A percentile compares a stretch with the other conserved stretches of the same genome.
phyloP scores from a whole-genome alignment of 73 alveolate species.

The Loxodes magnus region DNA sequence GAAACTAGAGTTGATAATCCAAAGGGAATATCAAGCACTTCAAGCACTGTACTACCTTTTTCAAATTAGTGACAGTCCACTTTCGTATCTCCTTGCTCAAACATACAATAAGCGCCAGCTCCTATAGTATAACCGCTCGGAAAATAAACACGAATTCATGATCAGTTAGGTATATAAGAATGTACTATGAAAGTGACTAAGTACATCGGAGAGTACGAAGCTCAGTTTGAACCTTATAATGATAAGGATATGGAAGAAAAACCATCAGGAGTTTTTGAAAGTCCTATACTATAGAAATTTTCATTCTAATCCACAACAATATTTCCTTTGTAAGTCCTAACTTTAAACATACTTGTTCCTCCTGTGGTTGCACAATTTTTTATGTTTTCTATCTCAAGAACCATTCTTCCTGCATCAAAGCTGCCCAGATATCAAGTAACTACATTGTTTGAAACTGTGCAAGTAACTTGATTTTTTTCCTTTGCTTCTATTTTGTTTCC shows the following conservation, averaged over 20 bases:
- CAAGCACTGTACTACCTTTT: no score
- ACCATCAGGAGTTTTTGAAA: background rate
- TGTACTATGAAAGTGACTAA: background rate
- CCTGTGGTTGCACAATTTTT: conserved; percentile 1
- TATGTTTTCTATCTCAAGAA: background rate
- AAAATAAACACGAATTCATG: conserved; percentile 1
- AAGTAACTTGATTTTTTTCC: background rate
- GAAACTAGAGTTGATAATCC: background rate
- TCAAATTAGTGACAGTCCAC: background rate
- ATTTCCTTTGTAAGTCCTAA: background rate
- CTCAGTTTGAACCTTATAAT: background rate
- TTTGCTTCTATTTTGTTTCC: background rate
- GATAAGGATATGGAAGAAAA: background rate
- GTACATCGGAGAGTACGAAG: conserved; percentile 8
- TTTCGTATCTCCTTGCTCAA: conserved; percentile 4
- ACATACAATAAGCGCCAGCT: background rate
- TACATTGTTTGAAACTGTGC: background rate
- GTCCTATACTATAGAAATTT: conserved; percentile 1
- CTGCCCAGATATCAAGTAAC: background rate
- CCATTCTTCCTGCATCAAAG: background rate
- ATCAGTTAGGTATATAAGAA: background rate
- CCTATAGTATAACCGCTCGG: conserved; percentile 2
- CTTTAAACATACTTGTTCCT: conserved; percentile 7
- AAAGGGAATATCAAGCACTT: no score
- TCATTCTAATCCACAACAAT: conserved; percentile 2